Base-by-base conservation (phyloP, 768 basidiomycete genomes). In the Chiua virens region DNA sequence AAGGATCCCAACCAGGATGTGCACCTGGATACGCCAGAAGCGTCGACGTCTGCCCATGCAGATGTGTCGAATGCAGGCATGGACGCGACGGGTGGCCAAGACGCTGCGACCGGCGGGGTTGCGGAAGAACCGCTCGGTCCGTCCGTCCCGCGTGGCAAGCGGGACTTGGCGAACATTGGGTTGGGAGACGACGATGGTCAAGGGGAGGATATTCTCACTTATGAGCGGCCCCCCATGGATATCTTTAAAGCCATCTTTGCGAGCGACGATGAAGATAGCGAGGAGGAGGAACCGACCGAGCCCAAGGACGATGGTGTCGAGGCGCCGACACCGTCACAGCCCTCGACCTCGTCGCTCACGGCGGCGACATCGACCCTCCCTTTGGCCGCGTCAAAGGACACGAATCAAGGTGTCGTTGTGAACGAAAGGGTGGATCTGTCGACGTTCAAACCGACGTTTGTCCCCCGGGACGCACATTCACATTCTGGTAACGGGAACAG, bases 241-340 rank as follows among this genome's bases (percentile, higher is more conserved):
- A 83, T 98, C 39, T 99, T 98, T 78, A 97, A 96, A 66, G 94
- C 96, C 4, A 98, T 99, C 53, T 99, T 99, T 66, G 95, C 93
- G 11, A 93, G 90, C 69, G 92, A 92, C 53, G 91, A 92, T 40
- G 93, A 96, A 61, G 89, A 91, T 32, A 86, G 84, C 17, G 89
- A 85, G 9, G 85, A 85, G 3, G 91, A 92, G 4, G 68, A 66
- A 23, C 64, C 60, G 35, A 30, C 32, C 14, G 40, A 39, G 36
- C 38, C 32, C 14, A 41, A 39, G 45, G 40, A 47, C 10, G 42
- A 43, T 9, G 13, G 14, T 6, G 28, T 47, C 17, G 41, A 44
- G 30, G 43, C 41, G 5, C 40, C 49, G 40, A 40, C 36, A 23
- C 42, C 57, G 0, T 42, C 43, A 46, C 65, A 45, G 27, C 59